Evolutionary conservation across 495 filamentous ascomycete species (phyloP), one percentile per base, ranked within the genome.

Genomic region (Pyronema domesticum): DNA sequence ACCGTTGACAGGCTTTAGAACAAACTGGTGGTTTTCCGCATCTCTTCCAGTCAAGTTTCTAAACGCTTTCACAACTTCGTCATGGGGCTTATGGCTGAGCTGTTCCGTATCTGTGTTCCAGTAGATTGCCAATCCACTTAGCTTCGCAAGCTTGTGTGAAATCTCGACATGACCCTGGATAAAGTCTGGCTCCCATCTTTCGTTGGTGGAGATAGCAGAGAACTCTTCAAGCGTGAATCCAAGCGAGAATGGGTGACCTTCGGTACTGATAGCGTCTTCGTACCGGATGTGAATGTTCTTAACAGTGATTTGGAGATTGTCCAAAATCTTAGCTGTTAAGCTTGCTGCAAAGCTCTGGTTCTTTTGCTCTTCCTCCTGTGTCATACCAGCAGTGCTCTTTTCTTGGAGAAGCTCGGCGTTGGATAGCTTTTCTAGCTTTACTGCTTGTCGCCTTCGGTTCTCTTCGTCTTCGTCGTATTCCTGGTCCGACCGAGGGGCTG

Each of bases 261-360:
- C 87, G 7, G 89, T 86, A 39, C 89, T 86, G 58, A 96, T 83
- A n/a, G 88, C 85, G 67, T 98, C 91, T 67, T 98, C 91, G 68
- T 96, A 98, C 57, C 91, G 83, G 48, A 98, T 76, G 67, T 98
- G 91, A 49, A 98, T 93, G 65, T 95, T 95, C 74, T 94, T 96
- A 66, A 98, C 82, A 18, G 81, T 93, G 54, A 98, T 83, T 68
- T 98, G 91, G 36, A 98, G 75, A 65, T 98, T 98, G 72, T 98
- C 89, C 58, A 96, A 85, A 61, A 98, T 93, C 62, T 50, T 94
- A 18, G 91, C 94, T 36, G 89, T 79, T 55, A 98, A 69, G 67
- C 87, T 95, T 60, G 91, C 81, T 13, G 89, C 94, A 66, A 98
- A 98, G 68, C 85, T 94, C 70, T 95, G 89, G 63, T 83, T 94